Percentiles rank a stretch among this genome's conserved stretches.
These are phyloP conservation scores for Curvularia lunata DNA, from an alignment of 2,329 filamentous ascomycete species.

Conservation along the genomic window DNA sequence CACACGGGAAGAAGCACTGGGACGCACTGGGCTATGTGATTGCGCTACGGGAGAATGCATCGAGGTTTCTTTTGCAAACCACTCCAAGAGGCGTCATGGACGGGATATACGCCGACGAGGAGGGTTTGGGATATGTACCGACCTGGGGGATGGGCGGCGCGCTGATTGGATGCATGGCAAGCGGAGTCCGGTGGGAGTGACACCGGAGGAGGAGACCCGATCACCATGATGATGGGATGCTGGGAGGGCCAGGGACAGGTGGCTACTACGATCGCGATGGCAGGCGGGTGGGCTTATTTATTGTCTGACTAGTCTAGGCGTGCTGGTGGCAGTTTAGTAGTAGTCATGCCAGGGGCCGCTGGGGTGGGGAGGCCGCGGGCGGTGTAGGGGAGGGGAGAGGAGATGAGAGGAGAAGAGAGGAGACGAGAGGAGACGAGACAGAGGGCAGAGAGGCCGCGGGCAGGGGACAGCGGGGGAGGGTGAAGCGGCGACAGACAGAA, in stretches of 20 bases:
- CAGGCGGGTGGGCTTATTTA: background rate
- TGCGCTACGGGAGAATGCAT: background rate
- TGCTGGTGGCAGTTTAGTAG: background rate
- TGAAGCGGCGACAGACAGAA: background rate
- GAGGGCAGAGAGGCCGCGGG: background rate
- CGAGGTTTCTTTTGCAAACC: background rate
- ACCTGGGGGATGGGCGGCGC: slow-evolving; percentile 5
- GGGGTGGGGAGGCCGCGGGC: slow-evolving; percentile 8
- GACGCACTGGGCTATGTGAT: background rate
- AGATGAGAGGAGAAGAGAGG: too few species aligned
- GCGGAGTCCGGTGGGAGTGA: slow-evolving; percentile 30
- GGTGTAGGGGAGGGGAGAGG: background rate
- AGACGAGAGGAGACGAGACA: too few species aligned
- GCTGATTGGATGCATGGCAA: slow-evolving; percentile 21
- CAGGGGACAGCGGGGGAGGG: too few species aligned
- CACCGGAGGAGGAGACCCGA: slow-evolving; percentile 34
- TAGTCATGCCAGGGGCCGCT: background rate
- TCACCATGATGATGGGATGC: slow-evolving; percentile 13
- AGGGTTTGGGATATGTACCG: background rate
- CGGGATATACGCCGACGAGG: background rate
- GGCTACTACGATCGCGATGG: background rate
- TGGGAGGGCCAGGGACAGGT: background rate
- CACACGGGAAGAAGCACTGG: background rate
- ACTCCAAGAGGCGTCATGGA: slow-evolving; percentile 11
- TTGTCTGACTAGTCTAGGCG: background rate